phyloP scores from a whole-genome alignment of 2,329 filamentous ascomycete genomes.

The Fusarium begoniae region DNA sequence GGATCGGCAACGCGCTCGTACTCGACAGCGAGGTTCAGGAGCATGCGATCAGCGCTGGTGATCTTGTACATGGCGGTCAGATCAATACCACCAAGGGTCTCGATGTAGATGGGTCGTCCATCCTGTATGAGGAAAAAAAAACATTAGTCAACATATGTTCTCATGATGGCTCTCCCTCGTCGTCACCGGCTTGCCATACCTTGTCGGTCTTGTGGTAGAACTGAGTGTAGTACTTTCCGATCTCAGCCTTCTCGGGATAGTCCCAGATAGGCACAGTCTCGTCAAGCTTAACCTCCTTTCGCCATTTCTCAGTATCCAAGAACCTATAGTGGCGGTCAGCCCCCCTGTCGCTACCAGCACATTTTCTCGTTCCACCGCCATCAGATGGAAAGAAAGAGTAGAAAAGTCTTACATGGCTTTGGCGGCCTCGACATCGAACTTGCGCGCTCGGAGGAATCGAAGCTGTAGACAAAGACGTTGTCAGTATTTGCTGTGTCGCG shows the following conservation, averaged over 20 bases:
- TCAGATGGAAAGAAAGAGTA: neutral
- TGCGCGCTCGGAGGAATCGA: slow-evolving; percentile 91
- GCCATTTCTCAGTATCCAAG: slow-evolving; percentile 88
- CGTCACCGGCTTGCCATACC: slow-evolving; percentile 51
- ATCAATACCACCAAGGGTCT: slow-evolving; percentile 94
- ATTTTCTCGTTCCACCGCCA: slow-evolving; percentile 31
- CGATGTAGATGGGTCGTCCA: slow-evolving; percentile 96
- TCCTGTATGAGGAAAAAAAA: slow-evolving; percentile 65
- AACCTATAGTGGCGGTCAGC: slow-evolving; percentile 71
- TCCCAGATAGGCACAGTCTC: slow-evolving; percentile 82
- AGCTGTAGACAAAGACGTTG: slow-evolving; percentile 59
- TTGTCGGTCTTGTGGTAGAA: slow-evolving; percentile 99
- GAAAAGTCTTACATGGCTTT: slow-evolving; percentile 78
- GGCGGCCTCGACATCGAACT: slow-evolving; percentile 86
- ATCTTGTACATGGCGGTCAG: slow-evolving; percentile 91
- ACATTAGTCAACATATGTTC: slow-evolving; percentile 26
- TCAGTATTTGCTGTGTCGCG: slow-evolving; percentile 18
- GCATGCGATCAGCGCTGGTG: slow-evolving; percentile 91
- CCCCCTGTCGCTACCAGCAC: slow-evolving; percentile 27
- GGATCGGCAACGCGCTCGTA: slow-evolving; percentile 97
- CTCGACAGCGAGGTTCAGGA: slow-evolving; percentile 94
- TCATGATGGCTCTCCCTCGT: slow-evolving; percentile 3
- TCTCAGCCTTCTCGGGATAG: slow-evolving; percentile 83
- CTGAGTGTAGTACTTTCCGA: slow-evolving; percentile 94
- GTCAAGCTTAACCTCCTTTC: slow-evolving; percentile 85